Base-by-base conservation (phyloP, 2,329 filamentous ascomycete species). In the Tolypocladium amazonense region DNA sequence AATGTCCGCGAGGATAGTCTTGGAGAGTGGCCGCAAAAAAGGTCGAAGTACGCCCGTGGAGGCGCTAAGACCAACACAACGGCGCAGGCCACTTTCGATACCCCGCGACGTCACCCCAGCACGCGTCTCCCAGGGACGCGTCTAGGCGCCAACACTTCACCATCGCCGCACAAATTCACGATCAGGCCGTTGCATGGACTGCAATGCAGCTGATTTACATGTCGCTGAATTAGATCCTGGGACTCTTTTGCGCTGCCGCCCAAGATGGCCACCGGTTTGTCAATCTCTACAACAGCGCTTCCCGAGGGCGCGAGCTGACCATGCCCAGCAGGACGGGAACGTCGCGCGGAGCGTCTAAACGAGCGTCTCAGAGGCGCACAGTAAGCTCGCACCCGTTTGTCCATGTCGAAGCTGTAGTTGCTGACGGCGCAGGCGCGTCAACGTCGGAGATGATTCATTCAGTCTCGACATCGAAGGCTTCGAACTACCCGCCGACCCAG, bases 291-390 rank as follows among this genome's bases (percentile, higher is more conserved):
- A 23, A 15, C 55, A 23, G 27, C 39, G 11, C 38, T 3, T 8
- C 27, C 27, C 27, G 3, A 1, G 8, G 14, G 33, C 18, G 25
- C 25, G 30, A 4, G 50, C 47, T 56, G 35, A 60, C 57, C 20
- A 27, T 23, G 35, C 27, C 39, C 27, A 27, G 27, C 33, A 72
- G 72, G 70, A 63, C 71, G 70, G 58, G 70, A 73, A 82, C 80
- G 77, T 68, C 82, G 84, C 65, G 81, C 83, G 65, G 83, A 85
- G 69, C 82, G 83, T 67, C 79, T 87, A 75, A 82, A 84, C 63
- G 79, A 85, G 73, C 84, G 85, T 68, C 81, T 88, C 69, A 83
- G 85, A 62, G 85, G 85, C 62, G 84, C 84, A 50, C 82, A 83
- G 84, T 86, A 77, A 64, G 81, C 70, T 15, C 35, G 2, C 18